Conservation (phyloP, 139 green algal species). For the Chlorella ohadii region DNA sequence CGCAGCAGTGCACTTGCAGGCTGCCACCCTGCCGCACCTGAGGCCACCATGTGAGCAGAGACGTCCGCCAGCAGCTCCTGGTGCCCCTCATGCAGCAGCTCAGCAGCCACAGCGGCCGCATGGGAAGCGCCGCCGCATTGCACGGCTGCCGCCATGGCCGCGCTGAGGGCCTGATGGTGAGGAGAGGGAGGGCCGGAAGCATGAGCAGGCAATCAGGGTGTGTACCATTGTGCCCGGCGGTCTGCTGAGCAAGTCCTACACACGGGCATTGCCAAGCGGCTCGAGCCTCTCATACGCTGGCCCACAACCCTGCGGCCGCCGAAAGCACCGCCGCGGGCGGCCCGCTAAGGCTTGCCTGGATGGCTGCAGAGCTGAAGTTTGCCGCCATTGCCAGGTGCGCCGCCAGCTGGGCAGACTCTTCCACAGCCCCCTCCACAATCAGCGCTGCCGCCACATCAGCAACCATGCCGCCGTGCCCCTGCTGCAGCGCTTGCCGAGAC, state of each 20-base stretch:
- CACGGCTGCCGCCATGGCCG: not conserved
- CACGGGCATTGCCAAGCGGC: no score
- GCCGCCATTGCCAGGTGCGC: not conserved
- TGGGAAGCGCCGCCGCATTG: not conserved
- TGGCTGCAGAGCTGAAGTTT: not conserved
- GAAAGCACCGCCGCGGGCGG: no score
- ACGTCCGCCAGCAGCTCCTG: not conserved
- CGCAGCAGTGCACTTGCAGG: not conserved
- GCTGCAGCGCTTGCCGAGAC: not conserved
- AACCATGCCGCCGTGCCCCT: not conserved
- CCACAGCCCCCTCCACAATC: not conserved
- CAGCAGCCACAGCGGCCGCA: not conserved
- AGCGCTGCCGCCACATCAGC: not conserved
- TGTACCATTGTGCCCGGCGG: no score
- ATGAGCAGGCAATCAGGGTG: no score
- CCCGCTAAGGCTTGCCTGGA: no score
- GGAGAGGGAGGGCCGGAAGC: no score
- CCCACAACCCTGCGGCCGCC: no score
- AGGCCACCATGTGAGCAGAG: not conserved
- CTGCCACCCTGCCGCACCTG: not conserved
- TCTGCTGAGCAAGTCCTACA: no score
- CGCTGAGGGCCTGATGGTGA: not conserved
- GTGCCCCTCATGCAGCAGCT: not conserved
- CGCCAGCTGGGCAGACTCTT: conserved; percentile 1
- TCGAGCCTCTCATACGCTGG: no score